These are phyloP conservation scores for Apiotrichum veenhuisii DNA, from an alignment of 1,284 basidiomycete species.

Conservation along the genomic window DNA sequence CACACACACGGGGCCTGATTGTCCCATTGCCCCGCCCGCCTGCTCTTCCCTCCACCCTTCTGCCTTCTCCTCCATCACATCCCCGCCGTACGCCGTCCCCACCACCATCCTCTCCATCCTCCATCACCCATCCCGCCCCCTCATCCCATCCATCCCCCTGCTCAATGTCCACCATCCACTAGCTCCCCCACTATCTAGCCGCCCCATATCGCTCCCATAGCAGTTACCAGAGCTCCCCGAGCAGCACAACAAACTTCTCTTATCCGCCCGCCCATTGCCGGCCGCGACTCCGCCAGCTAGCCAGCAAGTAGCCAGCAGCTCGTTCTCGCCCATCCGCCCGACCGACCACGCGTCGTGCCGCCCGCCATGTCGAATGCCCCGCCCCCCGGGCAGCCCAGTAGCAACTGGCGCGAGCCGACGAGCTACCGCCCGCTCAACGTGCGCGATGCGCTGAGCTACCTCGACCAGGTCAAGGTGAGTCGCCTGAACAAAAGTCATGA, in stretches of 20 bases:
- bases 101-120: not conserved
- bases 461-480: constrained; percentile 84
- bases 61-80: not conserved
- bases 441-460: constrained; percentile 88
- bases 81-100: not conserved
- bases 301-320: too few species aligned
- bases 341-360: not conserved
- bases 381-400: constrained; percentile 13
- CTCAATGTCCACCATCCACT: too few species aligned
- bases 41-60: not conserved
- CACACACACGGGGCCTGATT: not conserved
- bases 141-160: too few species aligned
- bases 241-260: too few species aligned
- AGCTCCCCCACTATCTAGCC: too few species aligned
- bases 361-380: constrained; percentile 19
- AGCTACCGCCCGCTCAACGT: constrained; percentile 49
- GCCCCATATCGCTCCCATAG: too few species aligned
- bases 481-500: not conserved
- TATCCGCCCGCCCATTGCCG: not conserved
- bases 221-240: too few species aligned
- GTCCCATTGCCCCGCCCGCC: too few species aligned
- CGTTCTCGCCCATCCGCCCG: too few species aligned
- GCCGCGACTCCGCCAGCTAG: too few species aligned
- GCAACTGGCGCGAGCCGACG: constrained; percentile 13
- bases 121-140: not conserved